These are phyloP conservation scores for Miscanthus sacchariflorus DNA, from an alignment of 202 grass and related monocot species.

Conservation along the genomic window DNA sequence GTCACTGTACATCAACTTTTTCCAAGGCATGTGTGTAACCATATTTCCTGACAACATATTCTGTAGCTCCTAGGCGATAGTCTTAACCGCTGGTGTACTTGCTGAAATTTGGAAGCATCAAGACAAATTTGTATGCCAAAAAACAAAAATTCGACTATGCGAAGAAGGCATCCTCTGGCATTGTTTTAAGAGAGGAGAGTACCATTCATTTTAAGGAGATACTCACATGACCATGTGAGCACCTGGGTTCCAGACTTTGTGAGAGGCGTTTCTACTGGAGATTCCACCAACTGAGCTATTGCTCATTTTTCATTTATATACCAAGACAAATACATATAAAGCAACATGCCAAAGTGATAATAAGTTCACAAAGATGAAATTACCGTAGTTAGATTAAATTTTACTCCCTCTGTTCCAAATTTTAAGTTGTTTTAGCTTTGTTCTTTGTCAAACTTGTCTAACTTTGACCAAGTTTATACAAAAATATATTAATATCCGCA, in stretches of 20 bases:
- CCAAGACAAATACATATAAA: constrained; percentile 6
- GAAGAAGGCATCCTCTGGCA: background rate
- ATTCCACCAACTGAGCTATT: background rate
- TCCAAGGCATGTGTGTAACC: background rate
- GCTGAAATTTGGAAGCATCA: constrained; percentile 20
- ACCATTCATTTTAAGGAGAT: background rate
- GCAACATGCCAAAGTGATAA: background rate
- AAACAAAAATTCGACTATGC: background rate
- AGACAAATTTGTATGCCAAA: background rate
- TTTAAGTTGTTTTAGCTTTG: background rate
- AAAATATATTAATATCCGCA: background rate
- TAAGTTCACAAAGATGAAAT: background rate
- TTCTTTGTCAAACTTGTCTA: background rate
- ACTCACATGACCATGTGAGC: background rate
- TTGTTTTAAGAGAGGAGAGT: background rate
- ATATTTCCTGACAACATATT: constrained; percentile 16
- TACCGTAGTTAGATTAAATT: no score
- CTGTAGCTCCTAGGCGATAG: background rate
- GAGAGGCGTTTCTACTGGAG: no score
- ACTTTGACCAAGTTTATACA: background rate
- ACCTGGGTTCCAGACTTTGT: no score
- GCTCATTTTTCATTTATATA: constrained; percentile 1
- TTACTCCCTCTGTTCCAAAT: background rate
- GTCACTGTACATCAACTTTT: background rate
- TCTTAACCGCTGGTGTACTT: background rate